Evolutionary conservation across 306 rosid species (phyloP).

Genomic region (Pyrus bretschneideri): DNA sequence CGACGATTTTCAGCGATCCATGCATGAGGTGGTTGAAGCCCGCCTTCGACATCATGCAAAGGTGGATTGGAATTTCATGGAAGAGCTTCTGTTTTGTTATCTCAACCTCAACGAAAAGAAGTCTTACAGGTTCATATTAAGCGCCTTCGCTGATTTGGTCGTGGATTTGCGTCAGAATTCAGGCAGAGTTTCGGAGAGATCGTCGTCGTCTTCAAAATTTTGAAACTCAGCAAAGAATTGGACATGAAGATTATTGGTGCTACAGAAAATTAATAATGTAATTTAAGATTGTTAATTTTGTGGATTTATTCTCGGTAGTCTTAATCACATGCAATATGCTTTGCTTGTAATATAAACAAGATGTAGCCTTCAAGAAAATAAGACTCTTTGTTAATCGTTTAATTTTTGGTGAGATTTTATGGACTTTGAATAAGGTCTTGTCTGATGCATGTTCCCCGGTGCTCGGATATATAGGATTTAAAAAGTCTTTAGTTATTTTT

Average conservation of each 20-base stretch:
- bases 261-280: not conserved
- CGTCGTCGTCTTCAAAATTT: slow-evolving; percentile 13
- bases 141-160: slow-evolving; percentile 64
- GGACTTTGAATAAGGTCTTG: slow-evolving; percentile 27
- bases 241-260: not conserved
- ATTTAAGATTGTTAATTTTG: not conserved
- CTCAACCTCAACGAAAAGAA: slow-evolving; percentile 61
- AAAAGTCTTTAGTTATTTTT: not conserved
- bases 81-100: slow-evolving; percentile 57
- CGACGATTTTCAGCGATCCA: slow-evolving; percentile 55
- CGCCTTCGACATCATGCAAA: slow-evolving; percentile 24
- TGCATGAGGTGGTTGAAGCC: slow-evolving; percentile 52
- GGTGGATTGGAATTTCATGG: slow-evolving; percentile 85
- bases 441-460: slow-evolving; percentile 36
- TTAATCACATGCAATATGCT: slow-evolving; percentile 30
- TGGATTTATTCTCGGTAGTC: slow-evolving; percentile 8
- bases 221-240: not conserved
- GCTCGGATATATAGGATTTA: not conserved
- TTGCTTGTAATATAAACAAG: slow-evolving; percentile 2
- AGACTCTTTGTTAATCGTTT: slow-evolving; percentile 20
- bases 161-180: slow-evolving; percentile 30
- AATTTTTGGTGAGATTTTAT: slow-evolving; percentile 26
- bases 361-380: slow-evolving; percentile 13
- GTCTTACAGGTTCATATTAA: slow-evolving; percentile 45
- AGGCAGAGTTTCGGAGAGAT: slow-evolving; percentile 4